Base-by-base conservation (phyloP, 352 stramenopile genomes). In the Globisporangium spinosum region DNA sequence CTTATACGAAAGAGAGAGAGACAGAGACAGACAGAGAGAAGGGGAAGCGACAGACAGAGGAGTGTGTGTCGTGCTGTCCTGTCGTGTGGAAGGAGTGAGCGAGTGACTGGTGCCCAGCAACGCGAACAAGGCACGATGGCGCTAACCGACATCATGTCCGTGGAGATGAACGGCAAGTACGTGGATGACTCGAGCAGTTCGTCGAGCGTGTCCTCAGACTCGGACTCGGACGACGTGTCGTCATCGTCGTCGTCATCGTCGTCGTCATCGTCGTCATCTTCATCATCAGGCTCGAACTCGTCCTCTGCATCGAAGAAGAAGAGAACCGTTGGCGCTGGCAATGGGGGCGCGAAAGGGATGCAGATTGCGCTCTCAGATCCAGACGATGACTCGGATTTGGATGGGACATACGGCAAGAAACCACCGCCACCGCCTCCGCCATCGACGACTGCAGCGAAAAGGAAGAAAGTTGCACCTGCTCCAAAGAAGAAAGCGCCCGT, bases 101-200 rank as follows among this genome's bases (percentile, higher is more conserved):
- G 32, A 61, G n/a, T 43, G 56, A 49, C 32, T 62, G 56, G 56
- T 49, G 56, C 17, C 10, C 56, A 60, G 55, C 25, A 7, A 6
- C 54, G 17, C 27, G 17, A 32, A 9, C 34, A n/a, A 61, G 23
- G 3, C 34, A n/a, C 43, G 23, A 93, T 93, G 85, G 79, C 85
- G 78, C 75, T 91, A 23, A 76, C 69, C 3, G 85, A 93, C 72
- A 80, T 93, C 60, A 89, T 93, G 79, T 79, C 82, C 56, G 79
- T 90, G 72, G 83, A 83, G 62, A 83, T 83, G 72, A 83, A 80
- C 68, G 77, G 77, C 62, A 91, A 93, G 69, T 91, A 91, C 69
- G 78, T 89, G 68, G 70, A 77, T 63, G 80, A 86, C 70, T 91
- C 83, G 2, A 93, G 85, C 70, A 93, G 85, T 61, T 93, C 85